Evolutionary conservation across 2,329 filamentous ascomycete species (phyloP).

Genomic region (Beauveria australis): DNA sequence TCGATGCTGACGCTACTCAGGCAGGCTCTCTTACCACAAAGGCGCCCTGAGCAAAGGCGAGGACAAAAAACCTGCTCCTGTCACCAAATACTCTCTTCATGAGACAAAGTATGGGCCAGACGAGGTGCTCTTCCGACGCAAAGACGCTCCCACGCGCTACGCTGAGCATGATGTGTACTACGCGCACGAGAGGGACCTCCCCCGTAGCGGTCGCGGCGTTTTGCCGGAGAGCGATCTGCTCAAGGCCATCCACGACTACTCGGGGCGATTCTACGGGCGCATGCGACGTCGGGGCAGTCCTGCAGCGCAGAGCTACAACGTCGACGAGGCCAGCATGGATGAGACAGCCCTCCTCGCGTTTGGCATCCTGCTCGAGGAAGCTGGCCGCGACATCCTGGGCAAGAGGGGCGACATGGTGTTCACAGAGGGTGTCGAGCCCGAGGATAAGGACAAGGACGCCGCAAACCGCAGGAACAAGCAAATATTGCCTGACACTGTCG

Average conservation of each 20-base stretch:
- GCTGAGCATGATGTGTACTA: constrained; percentile 66
- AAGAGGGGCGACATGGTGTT: constrained; percentile 62
- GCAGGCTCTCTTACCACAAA: background rate
- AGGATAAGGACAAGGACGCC: background rate
- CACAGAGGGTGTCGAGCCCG: constrained; percentile 42
- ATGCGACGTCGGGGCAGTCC: constrained; percentile 3
- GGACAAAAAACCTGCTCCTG: constrained; percentile 15
- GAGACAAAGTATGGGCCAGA: constrained; percentile 49
- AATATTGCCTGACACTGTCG: background rate
- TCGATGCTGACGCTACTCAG: background rate
- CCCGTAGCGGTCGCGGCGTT: constrained; percentile 33
- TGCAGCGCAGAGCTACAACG: constrained; percentile 17
- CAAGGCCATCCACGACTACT: constrained; percentile 59
- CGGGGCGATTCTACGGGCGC: constrained; percentile 53
- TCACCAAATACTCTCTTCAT: constrained; percentile 14
- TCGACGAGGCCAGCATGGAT: constrained; percentile 59
- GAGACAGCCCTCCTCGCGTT: constrained; percentile 70
- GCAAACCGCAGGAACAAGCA: background rate
- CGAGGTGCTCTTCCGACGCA: constrained; percentile 60
- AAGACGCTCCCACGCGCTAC: constrained; percentile 57
- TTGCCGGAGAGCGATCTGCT: constrained; percentile 64
- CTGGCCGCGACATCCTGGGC: constrained; percentile 51
- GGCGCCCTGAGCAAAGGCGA: constrained; percentile 1
- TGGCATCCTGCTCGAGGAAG: constrained; percentile 68
- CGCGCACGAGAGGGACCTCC: constrained; percentile 49